Conservation (phyloP, 495 filamentous ascomycete species). For the Xylaria telfairii region DNA sequence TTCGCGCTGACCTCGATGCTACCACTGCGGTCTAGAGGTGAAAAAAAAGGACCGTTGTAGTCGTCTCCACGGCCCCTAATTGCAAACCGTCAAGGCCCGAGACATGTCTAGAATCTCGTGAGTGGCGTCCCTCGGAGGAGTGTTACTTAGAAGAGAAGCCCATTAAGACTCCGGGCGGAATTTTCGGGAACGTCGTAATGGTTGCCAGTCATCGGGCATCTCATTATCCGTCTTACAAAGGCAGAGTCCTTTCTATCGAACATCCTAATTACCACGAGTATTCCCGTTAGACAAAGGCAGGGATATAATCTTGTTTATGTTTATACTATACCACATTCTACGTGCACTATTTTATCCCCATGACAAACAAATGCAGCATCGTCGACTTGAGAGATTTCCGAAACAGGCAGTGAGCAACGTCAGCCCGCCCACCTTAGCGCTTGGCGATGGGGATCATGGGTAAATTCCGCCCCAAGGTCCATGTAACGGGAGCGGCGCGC, state of each 20-base stretch:
- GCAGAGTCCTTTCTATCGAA: not conserved
- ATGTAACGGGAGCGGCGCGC: constrained; percentile 19
- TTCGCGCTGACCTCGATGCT: not conserved
- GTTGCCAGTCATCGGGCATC: not conserved
- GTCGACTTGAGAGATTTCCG: not conserved
- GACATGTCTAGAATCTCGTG: not conserved
- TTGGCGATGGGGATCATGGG: constrained; percentile 8
- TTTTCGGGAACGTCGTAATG: not conserved
- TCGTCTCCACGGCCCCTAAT: not conserved
- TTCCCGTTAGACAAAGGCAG: not conserved
- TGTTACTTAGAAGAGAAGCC: not conserved
- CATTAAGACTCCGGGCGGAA: not conserved
- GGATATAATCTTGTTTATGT: not conserved
- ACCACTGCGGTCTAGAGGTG: not conserved
- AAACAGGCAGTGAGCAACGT: constrained; percentile 19
- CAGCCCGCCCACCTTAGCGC: constrained; percentile 8
- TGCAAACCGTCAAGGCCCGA: not conserved
- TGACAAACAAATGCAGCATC: constrained; percentile 10
- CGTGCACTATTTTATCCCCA: not conserved
- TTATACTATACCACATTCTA: not conserved
- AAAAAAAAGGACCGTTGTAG: not conserved
- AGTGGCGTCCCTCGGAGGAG: not conserved
- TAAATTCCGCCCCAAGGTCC: constrained; percentile 14
- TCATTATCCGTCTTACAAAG: not conserved
- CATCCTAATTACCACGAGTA: not conserved